These are phyloP conservation scores for Ascocoryne sarcoides DNA, from an alignment of 2,329 filamentous ascomycete genomes.

Conservation along the genomic window DNA sequence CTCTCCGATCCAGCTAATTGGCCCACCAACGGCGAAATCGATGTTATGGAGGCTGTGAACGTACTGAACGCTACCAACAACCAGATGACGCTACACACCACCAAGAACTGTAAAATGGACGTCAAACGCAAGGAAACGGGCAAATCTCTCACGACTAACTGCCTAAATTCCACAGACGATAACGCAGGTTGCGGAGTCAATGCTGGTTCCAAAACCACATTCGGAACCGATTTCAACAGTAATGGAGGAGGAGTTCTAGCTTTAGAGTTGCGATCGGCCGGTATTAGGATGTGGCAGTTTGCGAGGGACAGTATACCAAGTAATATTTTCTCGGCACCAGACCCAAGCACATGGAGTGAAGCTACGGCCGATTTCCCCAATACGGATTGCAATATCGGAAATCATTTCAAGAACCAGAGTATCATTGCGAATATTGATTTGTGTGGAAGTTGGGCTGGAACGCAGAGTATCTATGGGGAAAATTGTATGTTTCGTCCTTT, in stretches of 20 bases:
- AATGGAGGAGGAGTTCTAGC: constrained; percentile 40
- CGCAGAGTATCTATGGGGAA: constrained; percentile 24
- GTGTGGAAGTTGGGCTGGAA: constrained; percentile 83
- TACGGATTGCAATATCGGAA: constrained; percentile 58
- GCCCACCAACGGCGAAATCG: constrained; percentile 54
- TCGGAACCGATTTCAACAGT: constrained; percentile 45
- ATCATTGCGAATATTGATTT: constrained; percentile 78
- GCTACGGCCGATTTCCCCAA: constrained; percentile 40
- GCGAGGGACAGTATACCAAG: constrained; percentile 34
- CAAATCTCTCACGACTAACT: constrained; percentile 37
- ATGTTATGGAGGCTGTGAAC: constrained; percentile 45
- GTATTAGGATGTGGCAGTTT: constrained; percentile 45
- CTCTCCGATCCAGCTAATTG: constrained; percentile 49
- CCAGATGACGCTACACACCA: constrained; percentile 42
- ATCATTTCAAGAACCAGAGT: constrained; percentile 62
- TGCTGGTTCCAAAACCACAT: constrained; percentile 34
- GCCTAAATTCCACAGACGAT: constrained; percentile 32
- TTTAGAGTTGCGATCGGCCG: constrained; percentile 36
- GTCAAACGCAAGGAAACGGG: constrained; percentile 40
- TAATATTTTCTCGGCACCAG: constrained; percentile 35
- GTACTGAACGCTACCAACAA: constrained; percentile 28
- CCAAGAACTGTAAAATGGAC: constrained; percentile 33
- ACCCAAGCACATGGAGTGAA: constrained; percentile 36
- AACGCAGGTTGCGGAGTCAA: constrained; percentile 35
- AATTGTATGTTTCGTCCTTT: constrained; percentile 17